Conservation (phyloP, 257 asterid genomes). For the Ocimum tenuiflorum region DNA sequence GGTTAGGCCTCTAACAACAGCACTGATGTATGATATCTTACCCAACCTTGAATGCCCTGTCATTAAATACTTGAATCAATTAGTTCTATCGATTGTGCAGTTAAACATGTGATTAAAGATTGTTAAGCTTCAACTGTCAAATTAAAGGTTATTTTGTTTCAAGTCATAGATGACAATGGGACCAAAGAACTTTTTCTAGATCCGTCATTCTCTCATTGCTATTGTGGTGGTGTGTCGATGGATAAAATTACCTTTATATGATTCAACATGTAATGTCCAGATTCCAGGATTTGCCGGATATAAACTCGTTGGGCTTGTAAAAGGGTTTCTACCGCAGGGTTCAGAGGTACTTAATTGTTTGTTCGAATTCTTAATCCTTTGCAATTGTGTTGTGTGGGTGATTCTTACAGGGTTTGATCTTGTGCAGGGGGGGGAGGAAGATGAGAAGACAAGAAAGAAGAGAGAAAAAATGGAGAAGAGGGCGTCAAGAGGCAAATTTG, state of each 20-base stretch:
- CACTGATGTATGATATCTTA: background rate
- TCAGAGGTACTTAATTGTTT: slow-evolving; percentile 46
- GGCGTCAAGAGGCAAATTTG: slow-evolving; percentile 77
- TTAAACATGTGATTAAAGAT: background rate
- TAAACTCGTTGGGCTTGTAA: slow-evolving; percentile 68
- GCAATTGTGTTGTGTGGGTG: background rate
- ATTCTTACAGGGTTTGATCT: background rate
- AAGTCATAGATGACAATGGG: background rate
- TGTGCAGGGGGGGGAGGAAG: slow-evolving; percentile 71
- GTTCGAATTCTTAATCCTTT: background rate
- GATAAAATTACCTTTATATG: background rate
- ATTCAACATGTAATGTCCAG: slow-evolving; percentile 31
- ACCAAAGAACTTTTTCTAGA: background rate
- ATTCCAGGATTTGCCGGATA: slow-evolving; percentile 87
- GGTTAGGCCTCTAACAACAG: background rate
- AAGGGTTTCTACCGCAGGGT: slow-evolving; percentile 69
- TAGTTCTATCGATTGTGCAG: background rate
- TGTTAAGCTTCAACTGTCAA: background rate
- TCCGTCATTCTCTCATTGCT: background rate
- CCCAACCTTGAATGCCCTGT: background rate
- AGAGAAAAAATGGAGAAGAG: slow-evolving; percentile 90
- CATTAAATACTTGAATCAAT: background rate
- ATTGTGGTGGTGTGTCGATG: background rate
- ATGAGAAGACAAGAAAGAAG: slow-evolving; percentile 76
- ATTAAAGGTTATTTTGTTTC: background rate